Evolutionary conservation across 495 filamentous ascomycete genomes (phyloP), one percentile per base, ranked within the genome.

Genomic region (Podospora appendiculata): DNA sequence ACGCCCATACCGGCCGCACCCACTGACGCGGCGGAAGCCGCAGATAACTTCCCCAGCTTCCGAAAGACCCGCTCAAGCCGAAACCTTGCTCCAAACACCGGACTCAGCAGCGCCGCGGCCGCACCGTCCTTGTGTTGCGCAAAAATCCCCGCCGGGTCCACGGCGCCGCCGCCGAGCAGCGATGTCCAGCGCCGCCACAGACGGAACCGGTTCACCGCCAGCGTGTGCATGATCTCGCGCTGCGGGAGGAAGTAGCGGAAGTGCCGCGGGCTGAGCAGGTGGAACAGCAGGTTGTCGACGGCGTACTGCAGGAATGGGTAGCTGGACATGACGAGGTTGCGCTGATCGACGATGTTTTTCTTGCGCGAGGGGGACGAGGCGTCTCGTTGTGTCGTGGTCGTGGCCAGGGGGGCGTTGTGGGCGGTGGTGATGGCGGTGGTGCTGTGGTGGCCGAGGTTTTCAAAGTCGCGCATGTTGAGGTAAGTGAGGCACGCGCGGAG

Each of bases 231-330:
- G 4, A 71, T 16, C 16, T 60, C 61, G 7, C 45, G 57, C 50
- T 71, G 69, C 8, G 69, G 69, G 8, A 69, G 55, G 47, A 67
- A 66, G 50, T 70, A 70, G 2, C 67, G 60, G 41, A 67, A 66
- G 32, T 51, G 45, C 1, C 50, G 46, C 7, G 69, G 67, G 13
- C 51, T 49, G 32, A 70, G 61, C 32, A 71, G 41, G 52, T 71
- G 69, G 55, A 59, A 66, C 1, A 70, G 50, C 3, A 71, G 56
- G 49, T 69, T 59, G 18, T 61, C 56, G 8, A 65, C 65, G n/a
- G 69, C 63, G 53, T 71, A 71, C 19, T 57, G 53, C 0, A 71
- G 48, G 50, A 71, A 70, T 25, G 69, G 67, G 53, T 69, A 62
- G n/a, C 58, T 58, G 1, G 61, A 59, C 13, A 58, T 56, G 39